These are phyloP conservation scores for Spiraea crenata DNA, from an alignment of 331 rosid species.

Conservation along the genomic window DNA sequence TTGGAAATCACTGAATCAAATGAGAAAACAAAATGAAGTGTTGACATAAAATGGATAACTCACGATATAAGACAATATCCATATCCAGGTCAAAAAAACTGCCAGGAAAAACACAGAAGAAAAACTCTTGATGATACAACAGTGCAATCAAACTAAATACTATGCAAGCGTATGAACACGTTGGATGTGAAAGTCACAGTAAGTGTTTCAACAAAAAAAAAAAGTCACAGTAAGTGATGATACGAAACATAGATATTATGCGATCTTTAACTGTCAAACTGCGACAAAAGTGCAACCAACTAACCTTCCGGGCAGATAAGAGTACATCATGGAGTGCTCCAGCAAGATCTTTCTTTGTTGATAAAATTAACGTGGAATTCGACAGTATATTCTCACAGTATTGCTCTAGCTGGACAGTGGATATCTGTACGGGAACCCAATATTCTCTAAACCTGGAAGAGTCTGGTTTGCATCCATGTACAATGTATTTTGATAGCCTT, in stretches of 20 bases:
- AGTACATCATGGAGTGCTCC: slow-evolving; percentile 63
- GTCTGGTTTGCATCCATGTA: slow-evolving; percentile 46
- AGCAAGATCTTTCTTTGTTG: slow-evolving; percentile 44
- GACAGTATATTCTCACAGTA: slow-evolving; percentile 73
- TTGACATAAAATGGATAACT: background rate
- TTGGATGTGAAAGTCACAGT: background rate
- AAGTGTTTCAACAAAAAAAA: too few relatives aligned
- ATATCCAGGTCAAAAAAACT: background rate
- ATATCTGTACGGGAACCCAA: slow-evolving; percentile 83
- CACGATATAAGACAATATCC: background rate
- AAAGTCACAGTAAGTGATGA: background rate
- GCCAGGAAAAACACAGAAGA: background rate
- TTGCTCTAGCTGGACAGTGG: slow-evolving; percentile 85
- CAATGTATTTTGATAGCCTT: slow-evolving; percentile 47
- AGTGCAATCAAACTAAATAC: slow-evolving; percentile 13
- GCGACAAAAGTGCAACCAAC: slow-evolving; percentile 30
- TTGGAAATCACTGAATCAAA: background rate
- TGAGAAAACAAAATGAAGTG: too few relatives aligned
- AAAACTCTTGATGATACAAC: background rate
- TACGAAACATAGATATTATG: slow-evolving; percentile 18
- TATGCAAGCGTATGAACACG: background rate
- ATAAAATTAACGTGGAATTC: slow-evolving; percentile 56
- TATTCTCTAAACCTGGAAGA: slow-evolving; percentile 69
- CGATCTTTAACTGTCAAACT: slow-evolving; percentile 26
- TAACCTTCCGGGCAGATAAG: slow-evolving; percentile 63